A percentile compares a stretch with the other conserved stretches of the same genome.
Conservation (phyloP, 1,284 basidiomycete species). For the Chiua sp. region DNA sequence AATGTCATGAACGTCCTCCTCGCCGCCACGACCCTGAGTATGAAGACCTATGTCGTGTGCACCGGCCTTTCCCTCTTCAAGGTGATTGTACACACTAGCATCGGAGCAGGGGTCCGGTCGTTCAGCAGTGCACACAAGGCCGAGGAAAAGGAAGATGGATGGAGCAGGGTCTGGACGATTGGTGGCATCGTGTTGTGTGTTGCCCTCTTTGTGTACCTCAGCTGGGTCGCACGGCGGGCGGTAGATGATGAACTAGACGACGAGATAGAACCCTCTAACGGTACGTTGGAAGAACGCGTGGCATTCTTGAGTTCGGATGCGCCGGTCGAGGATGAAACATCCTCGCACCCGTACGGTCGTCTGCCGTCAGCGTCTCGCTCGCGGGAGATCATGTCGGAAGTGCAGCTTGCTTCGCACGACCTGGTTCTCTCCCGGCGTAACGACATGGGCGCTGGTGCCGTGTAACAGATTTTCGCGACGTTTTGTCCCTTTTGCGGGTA, state of each 20-base stretch:
- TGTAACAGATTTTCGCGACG: slow-evolving; percentile 8
- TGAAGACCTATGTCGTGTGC: slow-evolving; percentile 79
- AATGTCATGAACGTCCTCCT: slow-evolving; percentile 92
- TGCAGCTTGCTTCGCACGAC: slow-evolving; percentile 22
- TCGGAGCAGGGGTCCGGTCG: slow-evolving; percentile 83
- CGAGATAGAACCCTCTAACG: slow-evolving; percentile 41
- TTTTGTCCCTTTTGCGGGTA: neutral
- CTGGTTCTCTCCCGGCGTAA: slow-evolving; percentile 20
- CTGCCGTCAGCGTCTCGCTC: slow-evolving; percentile 26
- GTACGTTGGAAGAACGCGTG: slow-evolving; percentile 51
- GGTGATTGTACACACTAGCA: slow-evolving; percentile 83
- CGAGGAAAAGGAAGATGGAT: slow-evolving; percentile 46
- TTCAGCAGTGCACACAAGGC: slow-evolving; percentile 61
- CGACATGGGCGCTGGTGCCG: slow-evolving; percentile 18
- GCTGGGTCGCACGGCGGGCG: slow-evolving; percentile 78
- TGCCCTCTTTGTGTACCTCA: slow-evolving; percentile 79
- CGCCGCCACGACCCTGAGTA: slow-evolving; percentile 83
- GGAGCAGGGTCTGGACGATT: slow-evolving; percentile 66
- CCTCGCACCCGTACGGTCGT: slow-evolving; percentile 22
- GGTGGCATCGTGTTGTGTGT: slow-evolving; percentile 76
- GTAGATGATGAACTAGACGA: slow-evolving; percentile 81
- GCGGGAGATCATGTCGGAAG: slow-evolving; percentile 34
- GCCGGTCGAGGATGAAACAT: slow-evolving; percentile 27
- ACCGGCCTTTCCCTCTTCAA: slow-evolving; percentile 87
- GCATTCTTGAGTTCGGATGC: slow-evolving; percentile 42